Conservation (phyloP, 2,329 filamentous ascomycete genomes). For the Alternaria gansuensis region DNA sequence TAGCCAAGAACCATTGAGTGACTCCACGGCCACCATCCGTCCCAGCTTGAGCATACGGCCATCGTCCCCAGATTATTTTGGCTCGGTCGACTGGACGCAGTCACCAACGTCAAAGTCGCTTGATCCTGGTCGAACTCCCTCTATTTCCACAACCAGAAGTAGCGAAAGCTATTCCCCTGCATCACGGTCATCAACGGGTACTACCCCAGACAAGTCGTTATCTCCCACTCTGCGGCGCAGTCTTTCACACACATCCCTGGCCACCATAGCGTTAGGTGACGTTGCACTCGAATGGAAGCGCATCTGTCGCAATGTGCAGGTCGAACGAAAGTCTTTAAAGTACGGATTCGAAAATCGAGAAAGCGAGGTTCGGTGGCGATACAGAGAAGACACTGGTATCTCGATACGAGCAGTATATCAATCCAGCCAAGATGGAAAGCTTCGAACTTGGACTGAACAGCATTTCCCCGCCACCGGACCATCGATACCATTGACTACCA, state of each 20-base stretch:
- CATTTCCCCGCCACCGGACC: constrained; percentile 45
- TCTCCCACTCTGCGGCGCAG: constrained; percentile 26
- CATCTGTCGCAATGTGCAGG: constrained; percentile 39
- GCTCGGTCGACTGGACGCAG: constrained; percentile 26
- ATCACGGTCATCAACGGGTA: constrained; percentile 22
- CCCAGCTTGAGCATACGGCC: constrained; percentile 22
- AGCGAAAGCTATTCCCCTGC: constrained; percentile 30
- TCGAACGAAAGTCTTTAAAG: constrained; percentile 34
- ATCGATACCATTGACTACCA: constrained; percentile 44
- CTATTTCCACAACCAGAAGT: constrained; percentile 32
- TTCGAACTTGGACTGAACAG: constrained; percentile 37
- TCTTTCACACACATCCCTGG: constrained; percentile 35
- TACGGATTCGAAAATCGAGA: constrained; percentile 25
- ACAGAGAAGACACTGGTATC: constrained; percentile 42
- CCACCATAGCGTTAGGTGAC: constrained; percentile 38
- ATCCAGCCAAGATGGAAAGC: constrained; percentile 32
- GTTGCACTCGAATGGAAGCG: constrained; percentile 44
- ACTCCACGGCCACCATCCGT: constrained; percentile 27
- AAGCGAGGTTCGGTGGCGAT: constrained; percentile 43
- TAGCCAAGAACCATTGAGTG: constrained; percentile 18
- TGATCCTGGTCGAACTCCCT: constrained; percentile 23
- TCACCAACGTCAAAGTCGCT: constrained; percentile 17
- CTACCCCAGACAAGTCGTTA: constrained; percentile 32
- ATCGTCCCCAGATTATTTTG: constrained; percentile 30
- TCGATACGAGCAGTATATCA: constrained; percentile 37